Base-by-base conservation (phyloP, 2,329 filamentous ascomycete species). In the Apiospora saccharicola region DNA sequence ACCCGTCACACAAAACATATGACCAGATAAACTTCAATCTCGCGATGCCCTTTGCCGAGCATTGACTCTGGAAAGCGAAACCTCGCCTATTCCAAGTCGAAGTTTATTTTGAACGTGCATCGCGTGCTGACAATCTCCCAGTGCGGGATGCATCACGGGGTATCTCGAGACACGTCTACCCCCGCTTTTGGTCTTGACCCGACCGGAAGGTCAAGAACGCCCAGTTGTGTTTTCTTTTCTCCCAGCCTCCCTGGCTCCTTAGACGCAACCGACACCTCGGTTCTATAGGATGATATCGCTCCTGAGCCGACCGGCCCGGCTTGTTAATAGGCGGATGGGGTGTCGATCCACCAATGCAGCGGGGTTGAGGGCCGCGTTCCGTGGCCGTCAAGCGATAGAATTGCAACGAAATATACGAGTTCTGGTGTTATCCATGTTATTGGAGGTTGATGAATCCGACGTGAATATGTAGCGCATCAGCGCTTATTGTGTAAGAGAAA, bases 341-440 rank as follows among this genome's bases (percentile, higher is more conserved):
- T 13, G 19, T 68, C 67, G 12, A 30, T 19, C n/a, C 67, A 47
- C 41, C 68, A 24, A 71, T 71, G 61, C 57, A 26, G 69, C 71
- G 69, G 71, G 57, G 71, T 57, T 34, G 24, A 72, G 71, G 71
- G 57, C 71, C 71, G 71, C 43, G 26, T 72, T 41, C 71, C 71
- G 71, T 70, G 16, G 16, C 67, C 19, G 22, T n/a, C 30, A 64
- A 13, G 8, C 19, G 34, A 64, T n/a, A 41, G 19, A 41, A n/a
- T 41, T 6, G 34, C 57, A 41, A 30, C 57, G 41, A 41, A 41
- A 64, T 64, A 64, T 14, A 64, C 16, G 53, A 37, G 30, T 61
- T 37, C n/a, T 10, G 30, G 30, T 61, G 16, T n/a, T n/a, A 37
- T 22, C 30, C 5, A n/a, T 61, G 6, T 22, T 37, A 10, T n/a